phyloP scores from a whole-genome alignment of 73 alveolate genomes.

The Symbiodinium pilosum region DNA sequence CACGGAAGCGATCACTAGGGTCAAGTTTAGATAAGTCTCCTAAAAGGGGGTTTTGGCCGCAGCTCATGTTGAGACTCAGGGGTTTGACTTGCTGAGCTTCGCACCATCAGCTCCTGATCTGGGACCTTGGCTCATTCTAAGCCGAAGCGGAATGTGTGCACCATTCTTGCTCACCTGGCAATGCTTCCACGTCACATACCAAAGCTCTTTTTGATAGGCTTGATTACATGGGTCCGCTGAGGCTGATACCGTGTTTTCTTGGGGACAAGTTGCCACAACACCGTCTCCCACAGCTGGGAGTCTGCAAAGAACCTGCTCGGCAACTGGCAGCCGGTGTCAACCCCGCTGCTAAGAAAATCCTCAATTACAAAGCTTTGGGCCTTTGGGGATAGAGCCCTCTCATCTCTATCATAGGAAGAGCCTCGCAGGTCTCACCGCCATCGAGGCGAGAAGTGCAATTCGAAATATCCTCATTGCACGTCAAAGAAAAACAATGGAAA shows the following conservation, averaged over 20 bases:
- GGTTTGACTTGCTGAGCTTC: not conserved
- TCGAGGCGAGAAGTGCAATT: constrained; percentile 43
- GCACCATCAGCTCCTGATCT: constrained; percentile 28
- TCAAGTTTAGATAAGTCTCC: too few relatives aligned
- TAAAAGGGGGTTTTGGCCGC: not conserved
- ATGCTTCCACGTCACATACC: too few relatives aligned
- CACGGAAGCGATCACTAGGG: too few relatives aligned
- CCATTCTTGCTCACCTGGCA: too few relatives aligned
- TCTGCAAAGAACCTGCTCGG: constrained; percentile 56
- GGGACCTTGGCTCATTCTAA: constrained; percentile 53
- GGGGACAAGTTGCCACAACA: constrained; percentile 52
- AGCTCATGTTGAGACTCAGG: not conserved
- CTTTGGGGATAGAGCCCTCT: too few relatives aligned
- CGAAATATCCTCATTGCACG: constrained; percentile 25
- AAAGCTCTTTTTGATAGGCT: too few relatives aligned
- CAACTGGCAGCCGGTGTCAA: too few relatives aligned
- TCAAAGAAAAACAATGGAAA: not conserved
- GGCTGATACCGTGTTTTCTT: constrained; percentile 35
- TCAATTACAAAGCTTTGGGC: too few relatives aligned
- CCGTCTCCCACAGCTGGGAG: constrained; percentile 80
- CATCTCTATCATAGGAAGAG: not conserved
- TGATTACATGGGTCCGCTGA: not conserved
- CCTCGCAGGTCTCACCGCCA: constrained; percentile 92
- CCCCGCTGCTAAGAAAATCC: too few relatives aligned
- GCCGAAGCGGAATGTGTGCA: too few relatives aligned